These are phyloP conservation scores for Exophiala viscosa DNA, from an alignment of 2,329 filamentous ascomycete species.

Conservation along the genomic window DNA sequence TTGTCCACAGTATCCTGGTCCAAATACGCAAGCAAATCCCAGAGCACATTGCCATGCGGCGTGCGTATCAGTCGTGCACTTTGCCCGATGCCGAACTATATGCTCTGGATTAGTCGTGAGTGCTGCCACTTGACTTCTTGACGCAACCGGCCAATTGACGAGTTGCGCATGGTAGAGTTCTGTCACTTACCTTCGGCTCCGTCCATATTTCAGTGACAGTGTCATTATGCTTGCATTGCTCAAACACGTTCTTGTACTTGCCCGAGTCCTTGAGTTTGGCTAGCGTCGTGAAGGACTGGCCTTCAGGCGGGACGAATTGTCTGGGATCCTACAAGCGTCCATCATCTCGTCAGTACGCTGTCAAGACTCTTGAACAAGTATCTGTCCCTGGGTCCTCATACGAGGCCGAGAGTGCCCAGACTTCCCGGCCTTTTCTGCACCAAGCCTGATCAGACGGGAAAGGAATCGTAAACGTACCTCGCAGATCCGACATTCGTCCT, in stretches of 20 bases:
- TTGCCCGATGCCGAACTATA: conserved; percentile 68
- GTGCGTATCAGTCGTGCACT: conserved; percentile 67
- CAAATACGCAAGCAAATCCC: conserved; percentile 71
- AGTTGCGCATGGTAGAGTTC: too few relatives aligned
- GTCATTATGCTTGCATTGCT: conserved; percentile 17
- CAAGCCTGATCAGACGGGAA: not conserved
- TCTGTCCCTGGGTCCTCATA: too few relatives aligned
- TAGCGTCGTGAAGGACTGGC: conserved; percentile 27
- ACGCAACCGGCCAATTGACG: too few relatives aligned
- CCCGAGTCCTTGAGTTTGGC: conserved; percentile 54
- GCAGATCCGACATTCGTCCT: conserved; percentile 25
- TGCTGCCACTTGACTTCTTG: too few relatives aligned
- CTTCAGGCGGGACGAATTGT: conserved; percentile 24
- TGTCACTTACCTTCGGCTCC: conserved; percentile 25
- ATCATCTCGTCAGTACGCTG: not conserved
- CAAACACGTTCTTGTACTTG: conserved; percentile 21
- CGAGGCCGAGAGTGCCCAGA: too few relatives aligned
- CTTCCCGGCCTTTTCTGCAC: too few relatives aligned
- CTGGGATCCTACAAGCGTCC: conserved; percentile 22
- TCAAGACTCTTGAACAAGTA: too few relatives aligned
- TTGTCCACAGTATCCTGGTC: conserved; percentile 59
- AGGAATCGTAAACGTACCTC: conserved; percentile 17
- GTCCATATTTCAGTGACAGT: conserved; percentile 24
- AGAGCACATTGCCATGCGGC: conserved; percentile 66
- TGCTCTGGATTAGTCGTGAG: not conserved